A percentile compares a stretch with the other conserved stretches of the same genome.
Evolutionary conservation across 768 basidiomycete species (phyloP).

Genomic region (Trametes villosa): DNA sequence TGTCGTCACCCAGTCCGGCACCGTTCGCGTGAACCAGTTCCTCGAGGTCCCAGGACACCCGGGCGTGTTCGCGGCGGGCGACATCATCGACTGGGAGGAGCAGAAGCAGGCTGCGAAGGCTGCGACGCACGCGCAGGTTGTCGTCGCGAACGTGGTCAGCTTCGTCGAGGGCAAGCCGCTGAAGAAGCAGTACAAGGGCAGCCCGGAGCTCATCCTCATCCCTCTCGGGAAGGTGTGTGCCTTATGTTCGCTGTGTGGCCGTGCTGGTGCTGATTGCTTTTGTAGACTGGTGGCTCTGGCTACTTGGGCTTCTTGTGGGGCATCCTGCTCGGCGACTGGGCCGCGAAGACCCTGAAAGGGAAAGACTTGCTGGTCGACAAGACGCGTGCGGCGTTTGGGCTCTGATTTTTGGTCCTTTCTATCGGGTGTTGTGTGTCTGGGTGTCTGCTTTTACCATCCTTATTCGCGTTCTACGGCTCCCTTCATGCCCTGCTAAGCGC

Average conservation of each 20-base stretch:
- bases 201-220: conserved; percentile 56
- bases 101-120: conserved; percentile 63
- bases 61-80: conserved; percentile 67
- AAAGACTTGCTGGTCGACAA: conserved; percentile 32
- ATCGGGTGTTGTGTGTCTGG: too few relatives aligned
- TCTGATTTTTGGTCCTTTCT: not conserved
- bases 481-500: too few relatives aligned
- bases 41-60: conserved; percentile 57
- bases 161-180: conserved; percentile 43
- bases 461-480: too few relatives aligned
- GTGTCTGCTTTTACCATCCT: too few relatives aligned
- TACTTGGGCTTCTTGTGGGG: conserved; percentile 38
- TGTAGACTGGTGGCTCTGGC: conserved; percentile 32
- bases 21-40: conserved; percentile 58
- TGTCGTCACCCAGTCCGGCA: conserved; percentile 40
- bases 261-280: not conserved
- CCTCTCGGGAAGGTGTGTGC: conserved; percentile 55
- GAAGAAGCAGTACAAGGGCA: conserved; percentile 51
- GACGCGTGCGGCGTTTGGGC: conserved; percentile 11
- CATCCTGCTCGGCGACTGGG: conserved; percentile 33
- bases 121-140: conserved; percentile 45
- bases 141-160: conserved; percentile 53
- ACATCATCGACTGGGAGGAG: conserved; percentile 65
- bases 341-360: conserved; percentile 31
- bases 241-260: not conserved